phyloP scores from a whole-genome alignment of 495 filamentous ascomycete species.

The Xylaria palmicola region DNA sequence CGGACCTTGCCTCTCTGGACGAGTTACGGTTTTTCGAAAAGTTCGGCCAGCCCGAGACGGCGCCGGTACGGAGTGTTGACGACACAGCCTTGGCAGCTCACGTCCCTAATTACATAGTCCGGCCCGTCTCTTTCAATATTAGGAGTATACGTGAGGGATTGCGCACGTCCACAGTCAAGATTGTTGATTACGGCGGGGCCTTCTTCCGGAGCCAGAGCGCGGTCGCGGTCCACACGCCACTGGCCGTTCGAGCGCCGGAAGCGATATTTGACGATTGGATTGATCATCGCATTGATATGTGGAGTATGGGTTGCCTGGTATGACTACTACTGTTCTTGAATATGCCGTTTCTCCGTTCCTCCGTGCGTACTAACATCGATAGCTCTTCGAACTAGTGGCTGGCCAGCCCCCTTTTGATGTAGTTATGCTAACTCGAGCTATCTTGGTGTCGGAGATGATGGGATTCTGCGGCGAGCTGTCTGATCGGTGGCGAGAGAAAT shows the following conservation, averaged over 20 bases:
- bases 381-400: constrained; percentile 4
- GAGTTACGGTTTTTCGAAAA: not conserved
- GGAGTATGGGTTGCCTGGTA: constrained; percentile 6
- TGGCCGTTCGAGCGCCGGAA: constrained; percentile 1
- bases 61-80: not conserved
- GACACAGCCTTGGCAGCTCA: not conserved
- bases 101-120: constrained; percentile 4
- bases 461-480: not conserved
- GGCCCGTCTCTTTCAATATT: not conserved
- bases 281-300: not conserved
- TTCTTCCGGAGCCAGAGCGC: not conserved
- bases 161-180: not conserved
- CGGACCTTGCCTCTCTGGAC: not conserved
- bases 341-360: not conserved
- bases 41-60: not conserved
- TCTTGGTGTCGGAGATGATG: constrained; percentile 4
- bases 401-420: not conserved
- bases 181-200: constrained; percentile 4
- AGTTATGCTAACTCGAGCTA: not conserved
- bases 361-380: not conserved
- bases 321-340: constrained; percentile 1
- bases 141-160: not conserved
- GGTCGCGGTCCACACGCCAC: not conserved
- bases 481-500: constrained; percentile 1
- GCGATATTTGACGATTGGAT: not conserved